phyloP scores from a whole-genome alignment of 441 rosid genomes.

The Kokia cookei region DNA sequence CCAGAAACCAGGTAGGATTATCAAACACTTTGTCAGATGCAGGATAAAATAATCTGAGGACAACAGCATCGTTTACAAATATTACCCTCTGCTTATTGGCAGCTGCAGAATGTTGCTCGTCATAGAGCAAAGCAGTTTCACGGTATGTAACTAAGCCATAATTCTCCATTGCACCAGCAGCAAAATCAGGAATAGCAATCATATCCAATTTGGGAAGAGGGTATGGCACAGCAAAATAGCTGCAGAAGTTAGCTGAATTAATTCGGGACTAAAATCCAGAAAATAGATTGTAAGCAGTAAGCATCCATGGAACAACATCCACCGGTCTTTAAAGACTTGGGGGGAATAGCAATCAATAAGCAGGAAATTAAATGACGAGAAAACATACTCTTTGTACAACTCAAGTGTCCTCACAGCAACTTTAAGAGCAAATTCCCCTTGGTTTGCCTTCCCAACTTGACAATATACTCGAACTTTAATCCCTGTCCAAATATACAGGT shows the following conservation, averaged over 20 bases:
- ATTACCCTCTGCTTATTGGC: constrained; percentile 89
- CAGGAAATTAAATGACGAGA: constrained; percentile 10
- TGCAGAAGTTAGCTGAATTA: constrained; percentile 20
- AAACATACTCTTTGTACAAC: constrained; percentile 72
- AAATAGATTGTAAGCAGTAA: background rate
- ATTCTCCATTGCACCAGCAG: constrained; percentile 99
- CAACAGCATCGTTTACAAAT: background rate
- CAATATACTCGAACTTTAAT: constrained; percentile 83
- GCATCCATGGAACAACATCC: background rate
- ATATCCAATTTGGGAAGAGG: constrained; percentile 91
- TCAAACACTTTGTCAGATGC: background rate
- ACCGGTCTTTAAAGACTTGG: background rate
- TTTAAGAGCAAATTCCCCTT: constrained; percentile 82
- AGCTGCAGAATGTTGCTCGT: constrained; percentile 92
- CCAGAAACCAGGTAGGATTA: constrained; percentile 16
- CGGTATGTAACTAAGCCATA: constrained; percentile 94
- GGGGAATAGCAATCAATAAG: background rate
- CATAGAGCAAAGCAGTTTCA: constrained; percentile 84
- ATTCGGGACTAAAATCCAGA: background rate
- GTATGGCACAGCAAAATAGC: constrained; percentile 87
- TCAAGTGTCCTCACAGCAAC: constrained; percentile 89
- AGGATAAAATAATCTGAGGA: background rate
- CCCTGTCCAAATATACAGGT: constrained; percentile 33
- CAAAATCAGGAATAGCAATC: constrained; percentile 96
- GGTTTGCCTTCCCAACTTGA: constrained; percentile 85